Conservation (phyloP, 257 asterid genomes). For the Verbena officinalis region DNA sequence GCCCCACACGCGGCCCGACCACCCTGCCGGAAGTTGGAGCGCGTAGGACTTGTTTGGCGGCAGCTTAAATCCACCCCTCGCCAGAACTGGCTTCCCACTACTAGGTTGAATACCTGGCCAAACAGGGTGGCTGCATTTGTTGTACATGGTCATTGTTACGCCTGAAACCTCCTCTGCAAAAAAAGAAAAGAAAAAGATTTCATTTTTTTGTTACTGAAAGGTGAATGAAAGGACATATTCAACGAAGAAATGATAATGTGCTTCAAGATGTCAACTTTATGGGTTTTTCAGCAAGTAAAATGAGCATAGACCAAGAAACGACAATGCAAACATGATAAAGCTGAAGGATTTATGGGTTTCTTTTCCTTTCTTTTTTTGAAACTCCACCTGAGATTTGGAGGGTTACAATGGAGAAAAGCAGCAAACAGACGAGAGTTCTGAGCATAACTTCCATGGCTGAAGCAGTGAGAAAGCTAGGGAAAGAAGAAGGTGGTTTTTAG, state of each 20-base stretch:
- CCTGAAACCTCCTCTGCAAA: conserved; percentile 42
- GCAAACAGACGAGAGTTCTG: conserved; percentile 41
- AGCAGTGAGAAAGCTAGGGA: not conserved
- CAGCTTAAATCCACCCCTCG: conserved; percentile 79
- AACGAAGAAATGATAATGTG: not conserved
- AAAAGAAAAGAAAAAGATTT: not conserved
- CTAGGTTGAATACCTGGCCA: conserved; percentile 95
- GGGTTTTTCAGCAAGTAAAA: not conserved
- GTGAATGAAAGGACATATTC: not conserved
- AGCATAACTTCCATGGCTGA: conserved; percentile 44
- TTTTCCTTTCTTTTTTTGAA: not conserved
- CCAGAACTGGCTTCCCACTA: conserved; percentile 68
- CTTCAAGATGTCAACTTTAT: not conserved
- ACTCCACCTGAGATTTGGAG: conserved; percentile 50
- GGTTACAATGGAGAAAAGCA: conserved; percentile 37
- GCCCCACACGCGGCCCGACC: conserved; percentile 98
- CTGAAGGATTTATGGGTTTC: not conserved
- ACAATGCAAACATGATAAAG: not conserved
- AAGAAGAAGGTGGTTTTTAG: not conserved
- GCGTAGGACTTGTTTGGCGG: conserved; percentile 57
- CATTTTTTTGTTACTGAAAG: not conserved
- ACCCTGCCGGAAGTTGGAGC: conserved; percentile 61
- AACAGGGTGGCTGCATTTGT: conserved; percentile 81
- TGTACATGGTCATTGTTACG: conserved; percentile 69
- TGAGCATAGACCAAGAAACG: not conserved